A percentile compares a stretch with the other conserved stretches of the same genome.
These are phyloP conservation scores for Entophlyctis helioformis DNA, from an alignment of 192 early-diverging fungal genomes.

Conservation along the genomic window DNA sequence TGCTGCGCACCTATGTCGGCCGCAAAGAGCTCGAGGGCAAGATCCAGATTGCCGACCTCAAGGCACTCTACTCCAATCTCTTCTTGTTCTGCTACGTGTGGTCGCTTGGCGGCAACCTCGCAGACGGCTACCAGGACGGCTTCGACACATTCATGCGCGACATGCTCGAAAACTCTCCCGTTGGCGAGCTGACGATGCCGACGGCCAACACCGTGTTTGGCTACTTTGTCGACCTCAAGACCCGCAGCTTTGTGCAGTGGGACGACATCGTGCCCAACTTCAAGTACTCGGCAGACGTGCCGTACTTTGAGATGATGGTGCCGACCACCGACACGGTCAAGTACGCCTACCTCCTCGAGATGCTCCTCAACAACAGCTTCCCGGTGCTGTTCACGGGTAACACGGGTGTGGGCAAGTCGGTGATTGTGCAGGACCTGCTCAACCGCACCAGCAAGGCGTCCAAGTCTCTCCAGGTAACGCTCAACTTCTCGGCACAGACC, in stretches of 20 bases:
- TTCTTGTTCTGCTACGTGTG: constrained; percentile 49
- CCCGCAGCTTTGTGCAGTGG: constrained; percentile 32
- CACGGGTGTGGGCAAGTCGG: constrained; percentile 48
- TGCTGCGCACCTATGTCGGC: constrained; percentile 34
- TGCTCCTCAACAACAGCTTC: constrained; percentile 27
- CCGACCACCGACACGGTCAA: constrained; percentile 47
- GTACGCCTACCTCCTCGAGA: constrained; percentile 41
- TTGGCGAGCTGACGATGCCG: constrained; percentile 33
- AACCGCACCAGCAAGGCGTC: constrained; percentile 29
- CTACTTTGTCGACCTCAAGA: constrained; percentile 39
- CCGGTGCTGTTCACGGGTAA: constrained; percentile 41
- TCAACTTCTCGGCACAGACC: constrained; percentile 53
- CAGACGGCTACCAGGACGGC: constrained; percentile 40
- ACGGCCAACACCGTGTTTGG: constrained; percentile 36
- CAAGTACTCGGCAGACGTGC: constrained; percentile 34
- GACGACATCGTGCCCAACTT: constrained; percentile 44
- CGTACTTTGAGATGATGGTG: constrained; percentile 56
- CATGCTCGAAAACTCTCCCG: constrained; percentile 24
- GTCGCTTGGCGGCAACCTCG: constrained; percentile 44
- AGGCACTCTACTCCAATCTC: constrained; percentile 26
- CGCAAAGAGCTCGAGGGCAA: constrained; percentile 30
- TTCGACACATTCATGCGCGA: constrained; percentile 47
- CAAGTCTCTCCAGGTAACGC: constrained; percentile 26
- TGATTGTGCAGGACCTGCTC: constrained; percentile 43
- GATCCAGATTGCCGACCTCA: constrained; percentile 21